Percentiles rank a stretch among this genome's conserved stretches.
phyloP scores from a whole-genome alignment of 495 filamentous ascomycete genomes.

The Cairneyella variabilis region DNA sequence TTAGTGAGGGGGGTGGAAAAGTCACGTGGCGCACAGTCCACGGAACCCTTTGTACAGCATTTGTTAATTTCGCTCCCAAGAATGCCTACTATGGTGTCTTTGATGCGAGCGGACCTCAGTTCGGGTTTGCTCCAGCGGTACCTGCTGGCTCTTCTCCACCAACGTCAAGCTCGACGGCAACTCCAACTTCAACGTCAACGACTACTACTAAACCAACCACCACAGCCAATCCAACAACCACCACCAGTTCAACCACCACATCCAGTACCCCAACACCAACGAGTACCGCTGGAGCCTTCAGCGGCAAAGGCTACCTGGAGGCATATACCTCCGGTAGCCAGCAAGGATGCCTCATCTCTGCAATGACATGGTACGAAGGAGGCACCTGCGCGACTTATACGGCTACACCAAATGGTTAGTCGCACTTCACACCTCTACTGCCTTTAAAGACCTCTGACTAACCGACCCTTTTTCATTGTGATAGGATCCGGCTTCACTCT shows the following conservation, averaged over 20 bases:
- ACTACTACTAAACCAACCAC: not conserved
- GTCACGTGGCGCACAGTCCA: no score
- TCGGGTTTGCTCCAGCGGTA: not conserved
- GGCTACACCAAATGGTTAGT: conserved; percentile 41
- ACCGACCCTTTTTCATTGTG: not conserved
- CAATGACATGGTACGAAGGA: conserved; percentile 60
- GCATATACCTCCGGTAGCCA: conserved; percentile 45
- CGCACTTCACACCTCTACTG: not conserved
- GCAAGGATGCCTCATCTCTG: conserved; percentile 63
- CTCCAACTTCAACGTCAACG: not conserved
- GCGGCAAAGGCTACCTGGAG: conserved; percentile 54
- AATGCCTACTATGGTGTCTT: no score
- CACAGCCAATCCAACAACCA: not conserved
- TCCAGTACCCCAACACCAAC: conserved; percentile 8
- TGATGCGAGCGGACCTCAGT: no score
- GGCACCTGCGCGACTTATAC: conserved; percentile 68
- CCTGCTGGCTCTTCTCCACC: conserved; percentile 8
- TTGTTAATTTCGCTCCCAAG: no score
- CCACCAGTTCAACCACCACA: conserved; percentile 1
- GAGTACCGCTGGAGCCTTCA: conserved; percentile 14
- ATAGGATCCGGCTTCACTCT: conserved; percentile 50
- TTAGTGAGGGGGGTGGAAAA: no score
- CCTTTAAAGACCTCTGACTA: conserved; percentile 4
- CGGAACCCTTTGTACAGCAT: no score
- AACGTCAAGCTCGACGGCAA: not conserved